A percentile compares a stretch with the other conserved stretches of the same genome.
These are phyloP conservation scores for Penicillium sp. DNA, from an alignment of 2,329 filamentous ascomycete species.

Conservation along the genomic window DNA sequence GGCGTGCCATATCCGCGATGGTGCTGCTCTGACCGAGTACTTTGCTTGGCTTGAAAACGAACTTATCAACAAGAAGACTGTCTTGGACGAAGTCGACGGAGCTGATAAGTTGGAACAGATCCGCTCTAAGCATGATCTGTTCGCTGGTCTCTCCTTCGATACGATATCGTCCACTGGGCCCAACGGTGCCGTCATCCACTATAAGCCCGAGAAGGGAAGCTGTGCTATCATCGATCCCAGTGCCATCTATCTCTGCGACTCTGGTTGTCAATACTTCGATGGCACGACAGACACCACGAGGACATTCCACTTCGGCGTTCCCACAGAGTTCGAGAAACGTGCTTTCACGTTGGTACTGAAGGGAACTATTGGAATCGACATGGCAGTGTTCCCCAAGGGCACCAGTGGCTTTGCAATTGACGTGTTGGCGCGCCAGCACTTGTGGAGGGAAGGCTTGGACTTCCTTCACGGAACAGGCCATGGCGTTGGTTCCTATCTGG, in stretches of 20 bases:
- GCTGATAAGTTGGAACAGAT: constrained; percentile 80
- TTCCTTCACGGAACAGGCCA: constrained; percentile 97
- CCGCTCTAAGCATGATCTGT: constrained; percentile 63
- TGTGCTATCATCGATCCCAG: constrained; percentile 82
- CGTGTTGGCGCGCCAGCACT: constrained; percentile 78
- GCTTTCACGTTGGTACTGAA: constrained; percentile 94
- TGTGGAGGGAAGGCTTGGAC: constrained; percentile 91
- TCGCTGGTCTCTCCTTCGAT: constrained; percentile 86
- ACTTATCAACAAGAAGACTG: constrained; percentile 67
- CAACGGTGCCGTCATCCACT: constrained; percentile 94
- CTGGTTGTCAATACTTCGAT: constrained; percentile 92
- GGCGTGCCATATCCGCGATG: constrained; percentile 88
- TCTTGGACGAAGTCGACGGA: constrained; percentile 83
- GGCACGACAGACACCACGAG: constrained; percentile 95
- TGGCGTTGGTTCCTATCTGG: constrained; percentile 85
- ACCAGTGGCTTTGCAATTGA: constrained; percentile 93
- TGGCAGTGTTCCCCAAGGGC: constrained; percentile 86
- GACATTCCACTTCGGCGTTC: constrained; percentile 86
- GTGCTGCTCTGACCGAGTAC: constrained; percentile 83
- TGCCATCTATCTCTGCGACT: constrained; percentile 91
- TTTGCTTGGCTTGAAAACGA: constrained; percentile 97
- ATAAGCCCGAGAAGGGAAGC: constrained; percentile 78
- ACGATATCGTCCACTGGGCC: constrained; percentile 94
- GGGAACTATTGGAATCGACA: constrained; percentile 85
- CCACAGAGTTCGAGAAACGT: constrained; percentile 77